Conservation (phyloP, 2,329 filamentous ascomycete species). For the Didymella glomerata region DNA sequence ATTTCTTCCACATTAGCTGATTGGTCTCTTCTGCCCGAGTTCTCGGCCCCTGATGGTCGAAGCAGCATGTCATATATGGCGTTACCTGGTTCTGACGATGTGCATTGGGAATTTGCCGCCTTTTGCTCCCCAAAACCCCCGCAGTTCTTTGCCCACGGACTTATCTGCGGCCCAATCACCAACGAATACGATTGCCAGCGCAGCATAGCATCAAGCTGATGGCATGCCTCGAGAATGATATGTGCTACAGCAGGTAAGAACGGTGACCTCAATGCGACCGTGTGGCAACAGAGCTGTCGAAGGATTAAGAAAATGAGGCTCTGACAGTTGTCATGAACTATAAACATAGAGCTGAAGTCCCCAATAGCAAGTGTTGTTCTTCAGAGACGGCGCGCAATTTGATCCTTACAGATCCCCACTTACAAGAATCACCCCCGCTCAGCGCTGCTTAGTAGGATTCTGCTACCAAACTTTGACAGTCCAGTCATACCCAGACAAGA, state of each 20-base stretch:
- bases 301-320: conserved; percentile 39
- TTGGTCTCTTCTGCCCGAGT: conserved; percentile 38
- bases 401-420: conserved; percentile 36
- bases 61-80: conserved; percentile 44
- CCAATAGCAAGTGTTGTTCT: conserved; percentile 32
- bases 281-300: conserved; percentile 37
- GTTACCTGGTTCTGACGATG: conserved; percentile 36
- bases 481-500: conserved; percentile 31
- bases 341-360: conserved; percentile 42
- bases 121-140: conserved; percentile 35
- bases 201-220: conserved; percentile 41
- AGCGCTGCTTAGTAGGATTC: conserved; percentile 25
- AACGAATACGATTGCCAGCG: conserved; percentile 38
- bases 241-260: conserved; percentile 36
- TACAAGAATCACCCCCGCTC: conserved; percentile 33
- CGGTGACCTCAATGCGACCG: conserved; percentile 30
- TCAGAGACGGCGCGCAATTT: conserved; percentile 35
- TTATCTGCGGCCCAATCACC: conserved; percentile 42
- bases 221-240: conserved; percentile 30
- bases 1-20: conserved; percentile 29
- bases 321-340: conserved; percentile 36
- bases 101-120: conserved; percentile 37
- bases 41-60: conserved; percentile 31
- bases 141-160: conserved; percentile 36
- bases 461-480: conserved; percentile 23